Evolutionary conservation across 495 filamentous ascomycete genomes (phyloP), one percentile per base, ranked within the genome.

Genomic region (Xylaria intraflava): DNA sequence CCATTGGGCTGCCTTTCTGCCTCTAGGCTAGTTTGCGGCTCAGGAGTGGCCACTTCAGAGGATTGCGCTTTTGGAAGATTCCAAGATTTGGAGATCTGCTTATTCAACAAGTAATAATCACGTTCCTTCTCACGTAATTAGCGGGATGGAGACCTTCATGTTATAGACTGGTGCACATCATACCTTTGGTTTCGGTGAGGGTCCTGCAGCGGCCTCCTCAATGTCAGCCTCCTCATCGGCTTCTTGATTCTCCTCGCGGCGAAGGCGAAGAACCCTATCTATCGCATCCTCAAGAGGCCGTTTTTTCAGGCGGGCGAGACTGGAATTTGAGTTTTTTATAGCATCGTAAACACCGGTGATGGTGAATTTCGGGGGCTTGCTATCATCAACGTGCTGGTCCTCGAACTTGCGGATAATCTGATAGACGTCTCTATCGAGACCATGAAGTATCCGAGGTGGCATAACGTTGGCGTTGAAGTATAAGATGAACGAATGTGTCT

Each of bases 241-340:
- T 23, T 75, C 71, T 46, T 76, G 75, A 43, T 72, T 61, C 50
- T 94, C 88, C 55, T 83, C 78, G 45, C 80, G 82, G 10, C 95
- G 64, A 12, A 92, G 82, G 20, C 81, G 81, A 26, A 98, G 73
- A 1, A 94, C 88, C 19, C 89, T 76, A 62, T 95, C 90, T 57
- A 97, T 87, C 42, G 88, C 87, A 59, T 90, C 85, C 65, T 95
- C 87, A 12, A 98, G 70, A 12, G 84, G 72, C 49, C 80, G 82
- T 69, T 93, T 95, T 6, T 86, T 88, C 58, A 84, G 84, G 12
- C 90, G 75, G 41, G 87, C 88, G 33, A 95, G 66, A 55, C 83
- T 87, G 1, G 90, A 95, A 62, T 95, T 96, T 3, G 89, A 94
- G 56, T 74, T 74, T 61, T 88, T 87, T 58, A 96, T 87, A 46